phyloP scores from a whole-genome alignment of 129 eudicot genomes.

The Lonicera japonica region DNA sequence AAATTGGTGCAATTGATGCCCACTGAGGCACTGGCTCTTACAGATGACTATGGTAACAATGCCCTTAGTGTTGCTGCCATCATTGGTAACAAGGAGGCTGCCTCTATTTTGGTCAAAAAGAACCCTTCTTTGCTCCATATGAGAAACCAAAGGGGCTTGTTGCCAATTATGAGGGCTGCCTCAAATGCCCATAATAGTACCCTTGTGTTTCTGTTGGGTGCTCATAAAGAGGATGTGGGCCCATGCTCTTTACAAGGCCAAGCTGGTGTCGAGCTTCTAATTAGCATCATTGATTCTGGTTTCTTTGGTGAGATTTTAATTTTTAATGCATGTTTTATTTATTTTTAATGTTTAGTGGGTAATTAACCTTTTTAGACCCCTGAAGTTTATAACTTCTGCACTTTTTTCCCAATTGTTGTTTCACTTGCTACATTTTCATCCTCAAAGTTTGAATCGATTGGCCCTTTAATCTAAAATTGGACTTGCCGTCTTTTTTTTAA shows the following conservation, averaged over 20 bases:
- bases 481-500: too few relatives aligned
- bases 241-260: conserved; percentile 1
- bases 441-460: too few relatives aligned
- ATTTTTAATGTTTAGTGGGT: too few relatives aligned
- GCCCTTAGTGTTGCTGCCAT: conserved; percentile 13
- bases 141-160: neutral
- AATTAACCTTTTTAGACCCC: too few relatives aligned
- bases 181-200: neutral
- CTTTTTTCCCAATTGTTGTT: too few relatives aligned
- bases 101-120: conserved; percentile 7
- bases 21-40: neutral
- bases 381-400: too few relatives aligned
- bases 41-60: conserved; percentile 3
- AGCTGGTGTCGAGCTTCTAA: neutral
- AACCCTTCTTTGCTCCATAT: conserved; percentile 12
- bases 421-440: too few relatives aligned
- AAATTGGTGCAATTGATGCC: conserved; percentile 12
- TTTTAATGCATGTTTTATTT: too few relatives aligned
- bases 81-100: conserved; percentile 16
- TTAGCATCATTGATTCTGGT: conserved; percentile 10
- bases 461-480: too few relatives aligned
- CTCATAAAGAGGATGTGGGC: neutral
- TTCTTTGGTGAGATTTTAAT: conserved; percentile 12
- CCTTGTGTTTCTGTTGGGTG: neutral
- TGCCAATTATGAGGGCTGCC: conserved; percentile 6